Evolutionary conservation across 2,329 filamentous ascomycete genomes (phyloP).

Genomic region (Trichoderma sp.): DNA sequence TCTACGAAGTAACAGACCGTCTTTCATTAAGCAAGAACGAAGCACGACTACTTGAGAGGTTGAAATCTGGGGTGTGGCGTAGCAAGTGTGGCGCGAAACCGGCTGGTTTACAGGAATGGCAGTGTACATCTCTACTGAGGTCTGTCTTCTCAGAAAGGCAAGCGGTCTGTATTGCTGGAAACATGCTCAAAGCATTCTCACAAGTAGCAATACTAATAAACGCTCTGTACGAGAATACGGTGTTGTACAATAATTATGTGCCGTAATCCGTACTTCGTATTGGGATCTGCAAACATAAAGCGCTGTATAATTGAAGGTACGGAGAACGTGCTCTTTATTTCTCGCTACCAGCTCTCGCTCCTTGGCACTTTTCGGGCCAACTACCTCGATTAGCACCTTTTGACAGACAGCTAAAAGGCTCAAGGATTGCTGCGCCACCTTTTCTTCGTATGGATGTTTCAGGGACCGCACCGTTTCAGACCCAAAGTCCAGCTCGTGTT

Average conservation of each 20-base stretch:
- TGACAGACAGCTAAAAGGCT: neutral
- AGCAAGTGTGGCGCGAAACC: neutral
- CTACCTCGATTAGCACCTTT: neutral
- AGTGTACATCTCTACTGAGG: neutral
- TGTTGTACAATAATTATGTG: neutral
- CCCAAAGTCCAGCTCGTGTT: neutral
- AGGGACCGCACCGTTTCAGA: neutral
- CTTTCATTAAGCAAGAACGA: neutral
- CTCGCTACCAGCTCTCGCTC: neutral
- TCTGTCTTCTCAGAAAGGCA: neutral
- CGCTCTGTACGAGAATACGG: neutral
- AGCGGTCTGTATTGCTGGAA: neutral
- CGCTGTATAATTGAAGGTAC: neutral
- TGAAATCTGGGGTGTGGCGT: constrained; percentile 14
- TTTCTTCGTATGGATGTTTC: neutral
- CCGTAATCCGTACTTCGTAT: neutral
- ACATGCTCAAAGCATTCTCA: neutral
- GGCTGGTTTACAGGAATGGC: neutral
- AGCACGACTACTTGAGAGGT: neutral
- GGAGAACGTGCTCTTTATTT: neutral
- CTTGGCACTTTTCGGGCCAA: neutral
- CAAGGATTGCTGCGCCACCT: constrained; percentile 10
- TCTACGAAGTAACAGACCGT: neutral
- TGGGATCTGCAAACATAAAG: neutral
- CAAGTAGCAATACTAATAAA: neutral